A percentile compares a stretch with the other conserved stretches of the same genome.
Conservation (phyloP, 1,284 basidiomycete species). For the Cryptococcus sp. region DNA sequence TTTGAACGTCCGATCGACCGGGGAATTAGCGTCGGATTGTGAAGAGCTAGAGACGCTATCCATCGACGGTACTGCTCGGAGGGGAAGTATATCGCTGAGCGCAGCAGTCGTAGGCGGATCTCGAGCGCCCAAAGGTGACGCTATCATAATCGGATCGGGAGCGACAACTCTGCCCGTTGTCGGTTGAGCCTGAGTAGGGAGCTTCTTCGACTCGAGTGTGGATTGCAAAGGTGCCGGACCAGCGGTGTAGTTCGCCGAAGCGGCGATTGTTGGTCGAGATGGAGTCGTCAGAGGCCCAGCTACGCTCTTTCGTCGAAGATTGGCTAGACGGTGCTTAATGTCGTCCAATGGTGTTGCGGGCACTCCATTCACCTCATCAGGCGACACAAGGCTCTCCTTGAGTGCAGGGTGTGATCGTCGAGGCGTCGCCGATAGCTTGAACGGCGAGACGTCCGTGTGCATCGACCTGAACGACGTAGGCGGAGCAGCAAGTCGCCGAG, state of each 20-base stretch:
- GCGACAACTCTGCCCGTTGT: too few relatives aligned
- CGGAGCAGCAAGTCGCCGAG: conserved; percentile 32
- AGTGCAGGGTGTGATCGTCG: conserved; percentile 26
- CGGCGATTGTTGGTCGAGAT: conserved; percentile 31
- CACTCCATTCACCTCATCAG: conserved; percentile 4
- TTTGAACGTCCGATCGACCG: too few relatives aligned
- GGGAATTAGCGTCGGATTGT: too few relatives aligned
- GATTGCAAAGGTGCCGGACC: too few relatives aligned
- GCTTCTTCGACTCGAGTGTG: too few relatives aligned
- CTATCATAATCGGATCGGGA: too few relatives aligned
- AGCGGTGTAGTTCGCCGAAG: conserved; percentile 14
- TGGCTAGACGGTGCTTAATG: conserved; percentile 26
- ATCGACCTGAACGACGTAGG: conserved; percentile 27
- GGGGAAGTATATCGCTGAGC: not conserved
- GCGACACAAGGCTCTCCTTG: conserved; percentile 6
- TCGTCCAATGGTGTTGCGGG: conserved; percentile 22
- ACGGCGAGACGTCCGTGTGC: conserved; percentile 11
- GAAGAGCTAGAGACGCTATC: not conserved
- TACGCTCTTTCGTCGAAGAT: conserved; percentile 16
- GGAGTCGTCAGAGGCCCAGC: not conserved
- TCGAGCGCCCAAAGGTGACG: too few relatives aligned
- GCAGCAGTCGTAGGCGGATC: not conserved
- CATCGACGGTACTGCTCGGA: not conserved
- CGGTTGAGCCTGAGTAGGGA: too few relatives aligned
- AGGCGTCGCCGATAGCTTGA: conserved; percentile 18